Conservation (phyloP, 75 land plant species). For the Picea glauca region DNA sequence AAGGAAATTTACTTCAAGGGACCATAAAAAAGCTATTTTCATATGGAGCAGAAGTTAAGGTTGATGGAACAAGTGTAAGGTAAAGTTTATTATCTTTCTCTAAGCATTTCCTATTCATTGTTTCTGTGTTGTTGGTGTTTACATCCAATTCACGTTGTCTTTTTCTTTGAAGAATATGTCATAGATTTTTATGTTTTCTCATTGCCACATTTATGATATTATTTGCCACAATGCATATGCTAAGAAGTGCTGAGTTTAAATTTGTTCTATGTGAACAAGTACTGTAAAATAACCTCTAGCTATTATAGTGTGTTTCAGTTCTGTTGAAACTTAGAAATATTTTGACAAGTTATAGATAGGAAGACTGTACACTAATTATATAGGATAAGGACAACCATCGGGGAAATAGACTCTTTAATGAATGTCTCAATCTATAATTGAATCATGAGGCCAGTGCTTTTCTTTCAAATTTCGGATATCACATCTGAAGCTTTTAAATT, state of each 20-base stretch:
- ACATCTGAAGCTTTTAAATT: background rate
- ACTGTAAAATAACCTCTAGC: background rate
- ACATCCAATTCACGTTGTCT: background rate
- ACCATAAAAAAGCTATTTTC: conserved; percentile 54
- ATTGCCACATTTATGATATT: background rate
- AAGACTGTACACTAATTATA: background rate
- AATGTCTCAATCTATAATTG: background rate
- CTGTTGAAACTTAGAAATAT: background rate
- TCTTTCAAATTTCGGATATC: background rate
- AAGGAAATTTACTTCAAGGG: conserved; percentile 78
- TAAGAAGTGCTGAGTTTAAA: background rate
- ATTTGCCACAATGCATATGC: background rate
- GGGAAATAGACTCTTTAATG: too few species aligned
- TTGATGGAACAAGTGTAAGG: conserved; percentile 68
- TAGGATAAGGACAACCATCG: background rate
- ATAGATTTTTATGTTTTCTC: background rate
- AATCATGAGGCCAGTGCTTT: background rate
- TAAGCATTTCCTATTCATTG: background rate
- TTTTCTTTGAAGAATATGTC: background rate
- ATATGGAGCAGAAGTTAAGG: conserved; percentile 65
- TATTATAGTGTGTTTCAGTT: too few species aligned
- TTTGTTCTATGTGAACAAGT: background rate
- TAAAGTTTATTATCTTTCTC: conserved; percentile 5
- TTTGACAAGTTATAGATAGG: background rate
- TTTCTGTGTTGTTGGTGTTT: background rate